Evolutionary conservation across 2,329 filamentous ascomycete species (phyloP), one percentile per base, ranked within the genome.

Genomic region (Sporothrix mexicana): DNA sequence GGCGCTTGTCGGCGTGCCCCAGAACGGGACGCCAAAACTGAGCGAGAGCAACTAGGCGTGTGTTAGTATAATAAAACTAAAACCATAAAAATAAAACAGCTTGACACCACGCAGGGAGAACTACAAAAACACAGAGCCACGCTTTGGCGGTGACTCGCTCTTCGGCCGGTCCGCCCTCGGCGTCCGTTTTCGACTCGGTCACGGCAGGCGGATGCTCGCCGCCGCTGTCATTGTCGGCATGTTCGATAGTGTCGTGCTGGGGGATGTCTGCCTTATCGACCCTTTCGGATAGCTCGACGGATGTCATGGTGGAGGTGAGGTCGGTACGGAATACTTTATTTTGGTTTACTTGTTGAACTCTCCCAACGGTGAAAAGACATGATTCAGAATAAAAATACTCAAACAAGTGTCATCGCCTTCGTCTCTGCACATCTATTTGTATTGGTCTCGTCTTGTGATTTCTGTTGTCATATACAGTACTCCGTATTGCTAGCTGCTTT

Each of bases 241-340:
- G 9, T 20, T 69, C 51, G 36, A 69, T 59, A 3, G n/a, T 80
- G 83, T 80, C 80, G 85, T 83, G 83, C 87, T 88, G 15, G 5
- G 68, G 3, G n/a, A 55, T 20, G 13, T 61, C 53, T 1, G 41
- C 68, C 23, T 70, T 70, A 78, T n/a, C 36, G 6, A 30, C 36
- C 45, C 15, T 55, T 20, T 53, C 25, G 0, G 47, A 13, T 7
- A 55, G 62, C 10, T 51, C 62, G 6, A 49, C 20, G n/a, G 64
- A 30, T 49, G 64, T 36, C 45, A 67, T 67, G 8, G 15, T 36
- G 20, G 9, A 3, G 6, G 30, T 36, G 47, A 5, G 0, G 23
- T 4, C 36, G 15, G 23, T 20, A 15, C n/a, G n/a, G n/a, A n/a
- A 23, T 69, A 10, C 45, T 55, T n/a, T 10, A 10, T 23, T 15